These are phyloP conservation scores for Teunomyces barrocoloradensis DNA, from an alignment of 805 yeast genomes.

Conservation along the genomic window DNA sequence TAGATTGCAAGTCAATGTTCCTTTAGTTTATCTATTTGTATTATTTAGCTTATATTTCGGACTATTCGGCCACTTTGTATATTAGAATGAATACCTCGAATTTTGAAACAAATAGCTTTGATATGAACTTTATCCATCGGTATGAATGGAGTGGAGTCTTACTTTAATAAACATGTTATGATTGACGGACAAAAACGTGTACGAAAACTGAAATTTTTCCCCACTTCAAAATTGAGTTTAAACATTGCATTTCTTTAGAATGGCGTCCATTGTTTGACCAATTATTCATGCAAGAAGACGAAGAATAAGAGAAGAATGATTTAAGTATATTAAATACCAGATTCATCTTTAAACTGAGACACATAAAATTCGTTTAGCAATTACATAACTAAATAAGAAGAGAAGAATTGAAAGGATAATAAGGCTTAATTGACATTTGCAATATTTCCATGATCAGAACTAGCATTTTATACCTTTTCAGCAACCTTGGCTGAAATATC, in stretches of 20 bases:
- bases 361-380: constrained; percentile 1
- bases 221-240: neutral
- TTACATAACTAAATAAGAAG: neutral
- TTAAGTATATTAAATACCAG: neutral
- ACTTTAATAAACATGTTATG: neutral
- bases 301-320: neutral
- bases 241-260: neutral
- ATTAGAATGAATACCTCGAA: constrained; percentile 9
- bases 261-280: too few species aligned
- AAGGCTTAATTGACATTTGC: neutral
- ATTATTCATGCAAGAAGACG: neutral
- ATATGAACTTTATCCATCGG: neutral
- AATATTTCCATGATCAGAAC: neutral
- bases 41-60: constrained; percentile 12
- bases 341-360: neutral
- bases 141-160: neutral
- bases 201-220: neutral
- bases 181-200: neutral
- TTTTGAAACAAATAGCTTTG: neutral
- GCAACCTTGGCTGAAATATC: neutral
- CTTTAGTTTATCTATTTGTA: constrained; percentile 10
- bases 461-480: neutral
- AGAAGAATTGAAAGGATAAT: neutral
- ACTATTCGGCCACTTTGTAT: constrained; percentile 8
- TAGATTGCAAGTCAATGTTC: constrained; percentile 12